Evolutionary conservation across 805 yeast species (phyloP).

Genomic region (Kregervanrija pseudodelftensis): DNA sequence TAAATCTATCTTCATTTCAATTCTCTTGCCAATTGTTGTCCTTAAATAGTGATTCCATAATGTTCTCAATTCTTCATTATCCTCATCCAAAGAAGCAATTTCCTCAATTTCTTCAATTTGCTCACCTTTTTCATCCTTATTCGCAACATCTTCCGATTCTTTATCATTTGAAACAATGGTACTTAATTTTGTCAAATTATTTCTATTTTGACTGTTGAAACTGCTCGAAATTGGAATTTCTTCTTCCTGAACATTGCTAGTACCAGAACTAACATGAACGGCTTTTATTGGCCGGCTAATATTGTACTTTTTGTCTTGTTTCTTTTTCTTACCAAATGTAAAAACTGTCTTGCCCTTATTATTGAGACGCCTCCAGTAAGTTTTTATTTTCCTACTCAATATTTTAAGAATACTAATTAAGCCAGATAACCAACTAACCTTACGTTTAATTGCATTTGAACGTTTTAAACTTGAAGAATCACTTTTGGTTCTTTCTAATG

Average conservation of each 20-base stretch:
- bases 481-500: not conserved
- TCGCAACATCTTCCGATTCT: too few relatives aligned
- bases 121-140: not conserved
- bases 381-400: slow-evolving; percentile 9
- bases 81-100: slow-evolving; percentile 2
- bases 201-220: not conserved
- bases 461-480: slow-evolving; percentile 16
- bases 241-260: too few relatives aligned
- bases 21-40: slow-evolving; percentile 18
- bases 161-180: too few relatives aligned
- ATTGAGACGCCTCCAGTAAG: slow-evolving; percentile 16
- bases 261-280: too few relatives aligned
- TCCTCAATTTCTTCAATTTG: not conserved
- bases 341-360: slow-evolving; percentile 9
- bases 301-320: not conserved
- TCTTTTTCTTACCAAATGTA: slow-evolving; percentile 1
- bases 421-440: slow-evolving; percentile 22
- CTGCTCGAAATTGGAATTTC: not conserved
- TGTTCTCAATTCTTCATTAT: slow-evolving; percentile 11
- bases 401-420: slow-evolving; percentile 10
- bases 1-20: slow-evolving; percentile 24
- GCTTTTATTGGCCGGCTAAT: too few relatives aligned
- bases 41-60: slow-evolving; percentile 25
- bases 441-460: slow-evolving; percentile 27
- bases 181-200: too few relatives aligned